A percentile compares a stretch with the other conserved stretches of the same genome.
phyloP scores from a whole-genome alignment of 2,329 filamentous ascomycete genomes.

The Phaeosphaeriaceae sp. region DNA sequence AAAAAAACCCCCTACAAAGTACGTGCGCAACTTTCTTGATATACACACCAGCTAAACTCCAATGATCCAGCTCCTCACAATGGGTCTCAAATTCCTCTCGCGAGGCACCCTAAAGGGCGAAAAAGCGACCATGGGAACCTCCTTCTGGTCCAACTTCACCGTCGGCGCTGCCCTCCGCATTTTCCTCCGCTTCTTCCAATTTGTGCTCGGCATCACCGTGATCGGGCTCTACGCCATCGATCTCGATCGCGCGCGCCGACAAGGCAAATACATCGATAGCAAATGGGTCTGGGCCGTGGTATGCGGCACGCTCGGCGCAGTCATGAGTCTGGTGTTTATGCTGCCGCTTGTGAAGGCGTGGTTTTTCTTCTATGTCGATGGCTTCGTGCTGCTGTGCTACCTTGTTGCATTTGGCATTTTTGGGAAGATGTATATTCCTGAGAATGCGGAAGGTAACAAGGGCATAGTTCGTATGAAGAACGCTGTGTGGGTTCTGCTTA shows the following conservation, averaged over 20 bases:
- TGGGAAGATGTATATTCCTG: constrained; percentile 77
- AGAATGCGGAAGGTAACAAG: constrained; percentile 67
- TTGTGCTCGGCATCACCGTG: constrained; percentile 77
- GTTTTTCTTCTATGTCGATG: constrained; percentile 71
- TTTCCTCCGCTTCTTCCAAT: constrained; percentile 74
- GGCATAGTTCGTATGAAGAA: constrained; percentile 80
- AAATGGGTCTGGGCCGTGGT: constrained; percentile 64
- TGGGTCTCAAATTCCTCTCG: constrained; percentile 40
- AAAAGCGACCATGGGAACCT: constrained; percentile 32
- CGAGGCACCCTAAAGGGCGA: constrained; percentile 38
- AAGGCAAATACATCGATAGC: constrained; percentile 53
- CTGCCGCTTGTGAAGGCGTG: constrained; percentile 62
- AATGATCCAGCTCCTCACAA: constrained; percentile 22
- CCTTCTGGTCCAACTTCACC: constrained; percentile 27
- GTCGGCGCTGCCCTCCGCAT: constrained; percentile 54
- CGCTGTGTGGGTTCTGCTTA: constrained; percentile 82
- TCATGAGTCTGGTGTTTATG: constrained; percentile 62
- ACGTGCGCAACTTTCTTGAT: not conserved
- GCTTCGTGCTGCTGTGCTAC: constrained; percentile 76
- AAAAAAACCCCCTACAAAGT: constrained; percentile 2
- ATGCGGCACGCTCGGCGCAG: constrained; percentile 29
- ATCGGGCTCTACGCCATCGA: constrained; percentile 69
- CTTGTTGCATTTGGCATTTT: constrained; percentile 84
- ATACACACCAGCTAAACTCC: constrained; percentile 6
- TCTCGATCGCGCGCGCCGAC: constrained; percentile 42